phyloP scores from a whole-genome alignment of 352 stramenopile genomes.

The Pythium biforme region DNA sequence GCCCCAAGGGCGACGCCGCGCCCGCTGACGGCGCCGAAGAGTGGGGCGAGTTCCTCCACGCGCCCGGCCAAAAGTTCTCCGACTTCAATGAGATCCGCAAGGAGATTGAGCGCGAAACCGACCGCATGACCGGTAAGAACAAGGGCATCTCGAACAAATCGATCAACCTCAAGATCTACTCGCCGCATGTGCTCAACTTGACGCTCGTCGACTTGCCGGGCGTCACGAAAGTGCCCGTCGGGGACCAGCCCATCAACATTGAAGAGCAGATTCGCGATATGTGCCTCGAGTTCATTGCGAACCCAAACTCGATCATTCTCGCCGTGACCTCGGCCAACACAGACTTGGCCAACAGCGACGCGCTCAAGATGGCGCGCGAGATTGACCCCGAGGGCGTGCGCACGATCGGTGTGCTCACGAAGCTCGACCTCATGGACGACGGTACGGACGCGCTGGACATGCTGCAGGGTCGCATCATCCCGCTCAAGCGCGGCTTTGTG shows the following conservation, averaged over 20 bases:
- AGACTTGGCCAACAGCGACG: constrained; percentile 98
- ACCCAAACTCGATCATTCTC: constrained; percentile 99
- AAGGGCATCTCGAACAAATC: constrained; percentile 98
- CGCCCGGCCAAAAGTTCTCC: constrained; percentile 94
- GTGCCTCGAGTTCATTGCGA: constrained; percentile 97
- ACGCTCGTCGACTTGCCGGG: constrained; percentile 99
- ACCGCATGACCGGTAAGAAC: constrained; percentile 94
- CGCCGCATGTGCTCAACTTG: constrained; percentile 96
- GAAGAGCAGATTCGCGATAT: constrained; percentile 99
- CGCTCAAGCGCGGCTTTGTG: constrained; percentile 97
- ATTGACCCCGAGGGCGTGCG: constrained; percentile 92
- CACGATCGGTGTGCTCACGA: constrained; percentile 99
- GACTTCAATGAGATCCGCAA: constrained; percentile 97
- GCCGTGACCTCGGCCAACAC: constrained; percentile 98
- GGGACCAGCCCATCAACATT: constrained; percentile 99
- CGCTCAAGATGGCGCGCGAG: constrained; percentile 96
- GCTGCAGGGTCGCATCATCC: constrained; percentile 96
- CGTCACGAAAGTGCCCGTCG: constrained; percentile 97
- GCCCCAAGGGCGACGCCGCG: constrained; percentile 11
- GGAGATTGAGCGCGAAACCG: constrained; percentile 98
- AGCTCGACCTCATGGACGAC: constrained; percentile 99
- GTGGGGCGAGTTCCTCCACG: constrained; percentile 99
- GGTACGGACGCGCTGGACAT: constrained; percentile 98
- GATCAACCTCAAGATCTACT: constrained; percentile 99
- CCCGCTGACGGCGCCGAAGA: constrained; percentile 52